Conservation (phyloP, 371 early-diverging fungal genomes). For the Fennellomyces sp. region DNA sequence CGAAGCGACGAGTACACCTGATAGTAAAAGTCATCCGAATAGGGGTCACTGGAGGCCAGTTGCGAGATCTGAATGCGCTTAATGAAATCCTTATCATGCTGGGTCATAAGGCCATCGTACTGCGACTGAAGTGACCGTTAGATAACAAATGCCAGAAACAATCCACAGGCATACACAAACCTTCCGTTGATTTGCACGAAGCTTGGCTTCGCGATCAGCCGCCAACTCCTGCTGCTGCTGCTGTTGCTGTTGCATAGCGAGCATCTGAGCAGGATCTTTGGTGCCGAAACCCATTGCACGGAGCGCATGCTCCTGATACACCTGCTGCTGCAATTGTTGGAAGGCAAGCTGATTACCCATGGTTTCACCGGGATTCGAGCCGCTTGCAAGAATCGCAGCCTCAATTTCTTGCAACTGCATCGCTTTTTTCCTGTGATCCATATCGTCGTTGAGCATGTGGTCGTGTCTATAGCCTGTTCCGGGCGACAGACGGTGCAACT, state of each 20-base stretch:
- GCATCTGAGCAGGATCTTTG: constrained; percentile 14
- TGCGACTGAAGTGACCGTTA: constrained; percentile 53
- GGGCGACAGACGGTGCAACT: constrained; percentile 44
- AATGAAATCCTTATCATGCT: constrained; percentile 90
- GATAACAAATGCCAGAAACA: too few relatives aligned
- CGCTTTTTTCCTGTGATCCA: constrained; percentile 48
- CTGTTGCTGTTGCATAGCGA: constrained; percentile 25
- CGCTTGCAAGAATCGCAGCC: constrained; percentile 54
- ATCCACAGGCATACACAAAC: constrained; percentile 15
- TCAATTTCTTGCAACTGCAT: constrained; percentile 75
- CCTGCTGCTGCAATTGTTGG: constrained; percentile 29
- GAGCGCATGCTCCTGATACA: constrained; percentile 20
- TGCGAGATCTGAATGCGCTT: constrained; percentile 92
- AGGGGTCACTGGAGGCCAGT: constrained; percentile 89
- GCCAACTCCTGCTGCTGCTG: constrained; percentile 22
- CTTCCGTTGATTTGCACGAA: constrained; percentile 41
- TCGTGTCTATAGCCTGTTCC: constrained; percentile 15
- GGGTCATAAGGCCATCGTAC: constrained; percentile 89
- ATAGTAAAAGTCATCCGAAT: constrained; percentile 92
- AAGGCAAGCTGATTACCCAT: constrained; percentile 2
- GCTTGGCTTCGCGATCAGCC: constrained; percentile 14
- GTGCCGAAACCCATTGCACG: constrained; percentile 29
- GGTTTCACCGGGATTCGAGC: constrained; percentile 3
- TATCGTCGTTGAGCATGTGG: constrained; percentile 18
- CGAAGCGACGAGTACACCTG: constrained; percentile 85